Conservation (phyloP, 2,329 filamentous ascomycete genomes). For the Claviceps digitariae region DNA sequence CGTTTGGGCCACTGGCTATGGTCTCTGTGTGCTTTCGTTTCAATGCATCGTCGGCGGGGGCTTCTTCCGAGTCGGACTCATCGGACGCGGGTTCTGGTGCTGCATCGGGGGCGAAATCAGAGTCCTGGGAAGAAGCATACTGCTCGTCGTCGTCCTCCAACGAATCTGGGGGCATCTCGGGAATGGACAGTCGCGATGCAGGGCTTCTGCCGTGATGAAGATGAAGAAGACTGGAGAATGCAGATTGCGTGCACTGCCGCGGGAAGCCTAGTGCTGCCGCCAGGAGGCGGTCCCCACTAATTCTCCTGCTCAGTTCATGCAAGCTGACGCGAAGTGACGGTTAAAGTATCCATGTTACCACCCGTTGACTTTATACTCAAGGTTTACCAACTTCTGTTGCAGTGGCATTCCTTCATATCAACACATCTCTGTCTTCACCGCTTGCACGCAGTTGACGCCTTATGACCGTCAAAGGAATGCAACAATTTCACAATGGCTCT, state of each 20-base stretch:
- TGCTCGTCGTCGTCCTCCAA: conserved; percentile 38
- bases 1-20: conserved; percentile 12
- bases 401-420: no score
- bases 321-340: no score
- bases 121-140: conserved; percentile 60
- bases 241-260: background rate
- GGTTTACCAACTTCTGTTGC: no score
- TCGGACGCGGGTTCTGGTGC: conserved; percentile 32
- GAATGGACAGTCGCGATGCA: background rate
- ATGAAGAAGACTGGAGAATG: background rate
- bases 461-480: no score
- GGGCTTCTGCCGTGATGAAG: background rate
- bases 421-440: no score
- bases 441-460: no score
- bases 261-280: no score
- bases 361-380: no score
- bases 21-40: conserved; percentile 12
- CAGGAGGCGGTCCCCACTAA: no score
- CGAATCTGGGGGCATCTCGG: conserved; percentile 26
- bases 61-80: conserved; percentile 36
- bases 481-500: no score
- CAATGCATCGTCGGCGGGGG: conserved; percentile 13
- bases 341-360: no score
- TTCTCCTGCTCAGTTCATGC: no score
- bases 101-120: conserved; percentile 55